A percentile compares a stretch with the other conserved stretches of the same genome.
Conservation (phyloP, 2,329 filamentous ascomycete species). For the Cytospora schulzeri region DNA sequence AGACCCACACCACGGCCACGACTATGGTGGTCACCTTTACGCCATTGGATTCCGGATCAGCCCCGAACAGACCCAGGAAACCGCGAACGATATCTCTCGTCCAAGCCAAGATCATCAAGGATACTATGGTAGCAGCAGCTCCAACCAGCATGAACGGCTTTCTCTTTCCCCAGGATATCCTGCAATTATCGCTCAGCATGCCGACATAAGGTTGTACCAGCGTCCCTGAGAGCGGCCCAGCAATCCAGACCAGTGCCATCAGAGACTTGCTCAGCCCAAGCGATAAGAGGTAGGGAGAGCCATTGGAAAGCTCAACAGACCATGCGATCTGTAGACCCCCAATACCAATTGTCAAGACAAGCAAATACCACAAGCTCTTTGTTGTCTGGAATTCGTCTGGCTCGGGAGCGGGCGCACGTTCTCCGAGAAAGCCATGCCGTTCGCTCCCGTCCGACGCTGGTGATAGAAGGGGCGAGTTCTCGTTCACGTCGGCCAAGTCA, state of each 20-base stretch:
- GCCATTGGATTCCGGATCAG: conserved; percentile 62
- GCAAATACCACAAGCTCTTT: conserved; percentile 83
- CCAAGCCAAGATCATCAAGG: conserved; percentile 73
- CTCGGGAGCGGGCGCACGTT: conserved; percentile 34
- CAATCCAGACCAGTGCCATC: conserved; percentile 84
- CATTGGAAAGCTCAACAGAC: conserved; percentile 93
- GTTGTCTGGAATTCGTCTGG: conserved; percentile 60
- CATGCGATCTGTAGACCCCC: conserved; percentile 91
- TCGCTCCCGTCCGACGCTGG: conserved; percentile 36
- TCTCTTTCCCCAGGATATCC: conserved; percentile 73
- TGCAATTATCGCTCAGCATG: conserved; percentile 78
- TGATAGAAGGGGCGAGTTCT: conserved; percentile 54
- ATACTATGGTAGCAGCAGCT: conserved; percentile 64
- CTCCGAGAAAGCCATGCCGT: conserved; percentile 38
- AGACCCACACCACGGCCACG: conserved; percentile 83
- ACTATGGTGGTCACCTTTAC: conserved; percentile 71
- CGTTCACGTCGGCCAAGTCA: conserved; percentile 39
- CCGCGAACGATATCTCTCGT: conserved; percentile 71
- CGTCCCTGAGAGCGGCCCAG: conserved; percentile 75
- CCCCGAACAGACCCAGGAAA: conserved; percentile 70
- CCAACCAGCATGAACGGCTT: conserved; percentile 81
- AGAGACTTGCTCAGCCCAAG: conserved; percentile 81
- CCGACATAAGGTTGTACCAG: conserved; percentile 83
- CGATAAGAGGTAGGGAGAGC: conserved; percentile 80
- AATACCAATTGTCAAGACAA: conserved; percentile 83